Evolutionary conservation across 192 early-diverging fungal species (phyloP).

Genomic region (Linnemannia schmuckeri): DNA sequence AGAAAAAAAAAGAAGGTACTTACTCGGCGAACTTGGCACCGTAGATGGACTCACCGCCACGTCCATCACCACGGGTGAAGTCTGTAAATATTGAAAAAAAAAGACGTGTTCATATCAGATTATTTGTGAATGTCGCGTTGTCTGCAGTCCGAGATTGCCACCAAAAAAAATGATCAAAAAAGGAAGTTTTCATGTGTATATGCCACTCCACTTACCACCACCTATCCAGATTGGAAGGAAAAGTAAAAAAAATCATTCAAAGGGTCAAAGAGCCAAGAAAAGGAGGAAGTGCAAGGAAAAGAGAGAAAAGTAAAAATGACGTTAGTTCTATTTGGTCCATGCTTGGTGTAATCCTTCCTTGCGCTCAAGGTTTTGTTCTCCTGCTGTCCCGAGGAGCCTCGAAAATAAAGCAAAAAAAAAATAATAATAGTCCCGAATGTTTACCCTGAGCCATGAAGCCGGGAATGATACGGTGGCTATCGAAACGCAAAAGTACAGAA

Average conservation of each 20-base stretch:
- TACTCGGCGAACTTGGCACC: constrained; percentile 90
- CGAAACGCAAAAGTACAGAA: background rate
- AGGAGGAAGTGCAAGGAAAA: background rate
- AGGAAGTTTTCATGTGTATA: background rate
- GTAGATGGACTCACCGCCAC: constrained; percentile 85
- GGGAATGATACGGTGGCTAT: constrained; percentile 71
- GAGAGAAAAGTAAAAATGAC: background rate
- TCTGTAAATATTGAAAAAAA: constrained; percentile 27
- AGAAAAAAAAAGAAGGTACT: constrained; percentile 13
- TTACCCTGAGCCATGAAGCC: constrained; percentile 72
- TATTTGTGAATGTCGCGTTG: background rate
- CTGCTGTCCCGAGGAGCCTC: background rate
- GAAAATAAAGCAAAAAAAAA: background rate
- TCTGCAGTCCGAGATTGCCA: background rate
- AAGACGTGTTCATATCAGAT: background rate
- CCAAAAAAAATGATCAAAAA: background rate
- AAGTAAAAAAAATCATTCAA: background rate
- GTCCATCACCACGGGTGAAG: constrained; percentile 75
- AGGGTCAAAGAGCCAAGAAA: background rate
- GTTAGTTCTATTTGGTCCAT: constrained; percentile 5
- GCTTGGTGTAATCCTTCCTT: background rate
- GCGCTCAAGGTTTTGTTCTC: background rate
- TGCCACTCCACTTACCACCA: constrained; percentile 30
- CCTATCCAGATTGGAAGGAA: constrained; percentile 7
- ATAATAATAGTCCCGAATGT: background rate